phyloP scores from a whole-genome alignment of 352 stramenopile species.

The Pythium guiyangense region DNA sequence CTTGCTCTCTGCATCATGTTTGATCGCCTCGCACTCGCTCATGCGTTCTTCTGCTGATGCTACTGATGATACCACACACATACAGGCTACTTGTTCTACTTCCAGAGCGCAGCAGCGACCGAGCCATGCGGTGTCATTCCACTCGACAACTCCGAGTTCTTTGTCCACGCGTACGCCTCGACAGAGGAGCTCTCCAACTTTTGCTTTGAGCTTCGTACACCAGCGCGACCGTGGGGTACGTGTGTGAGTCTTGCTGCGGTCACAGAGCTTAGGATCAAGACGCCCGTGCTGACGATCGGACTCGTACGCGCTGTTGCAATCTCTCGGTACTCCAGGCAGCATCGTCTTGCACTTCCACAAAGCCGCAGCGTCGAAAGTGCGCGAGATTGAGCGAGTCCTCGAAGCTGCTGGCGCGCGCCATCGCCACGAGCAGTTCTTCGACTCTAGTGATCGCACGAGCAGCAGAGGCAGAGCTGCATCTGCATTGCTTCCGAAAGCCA shows the following conservation, averaged over 20 bases:
- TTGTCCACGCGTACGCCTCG: conserved; percentile 68
- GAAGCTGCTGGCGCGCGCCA: conserved; percentile 34
- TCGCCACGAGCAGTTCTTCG: conserved; percentile 14
- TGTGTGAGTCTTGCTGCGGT: background rate
- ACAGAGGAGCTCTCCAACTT: conserved; percentile 60
- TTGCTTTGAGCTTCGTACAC: conserved; percentile 67
- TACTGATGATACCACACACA: background rate
- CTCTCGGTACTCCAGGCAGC: conserved; percentile 30
- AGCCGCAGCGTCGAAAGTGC: conserved; percentile 31
- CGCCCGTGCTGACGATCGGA: background rate
- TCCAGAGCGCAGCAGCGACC: conserved; percentile 38
- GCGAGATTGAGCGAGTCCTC: conserved; percentile 54
- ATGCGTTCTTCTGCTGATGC: background rate
- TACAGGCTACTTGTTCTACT: conserved; percentile 79
- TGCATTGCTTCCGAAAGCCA: background rate
- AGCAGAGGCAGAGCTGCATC: background rate
- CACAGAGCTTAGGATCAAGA: too few relatives aligned
- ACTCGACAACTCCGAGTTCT: conserved; percentile 60
- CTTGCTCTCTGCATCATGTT: background rate
- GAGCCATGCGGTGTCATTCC: conserved; percentile 62
- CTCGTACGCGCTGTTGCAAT: background rate
- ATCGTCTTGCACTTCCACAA: conserved; percentile 75
- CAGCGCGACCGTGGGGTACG: conserved; percentile 54
- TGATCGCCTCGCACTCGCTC: background rate
- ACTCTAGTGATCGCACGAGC: background rate